Percentiles rank a stretch among this genome's conserved stretches.
phyloP scores from a whole-genome alignment of 176 grass and related monocot species.

The Puccinellia tenuiflora region DNA sequence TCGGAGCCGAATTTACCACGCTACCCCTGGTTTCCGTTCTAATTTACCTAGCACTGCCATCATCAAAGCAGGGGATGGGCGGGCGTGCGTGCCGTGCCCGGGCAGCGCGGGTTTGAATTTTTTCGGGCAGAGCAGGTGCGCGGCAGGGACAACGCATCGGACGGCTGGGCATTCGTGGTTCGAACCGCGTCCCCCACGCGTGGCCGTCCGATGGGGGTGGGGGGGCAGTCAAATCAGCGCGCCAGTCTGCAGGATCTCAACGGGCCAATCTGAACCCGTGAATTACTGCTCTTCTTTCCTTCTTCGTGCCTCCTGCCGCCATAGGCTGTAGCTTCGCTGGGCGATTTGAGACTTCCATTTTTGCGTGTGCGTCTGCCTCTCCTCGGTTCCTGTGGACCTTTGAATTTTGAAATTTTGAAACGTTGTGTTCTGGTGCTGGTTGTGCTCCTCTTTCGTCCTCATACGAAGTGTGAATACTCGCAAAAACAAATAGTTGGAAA shows the following conservation, averaged over 20 bases:
- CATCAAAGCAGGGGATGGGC: background rate
- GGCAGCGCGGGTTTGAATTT: conserved; percentile 50
- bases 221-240: background rate
- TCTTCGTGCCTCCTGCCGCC: background rate
- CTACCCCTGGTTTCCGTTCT: background rate
- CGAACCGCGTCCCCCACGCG: background rate
- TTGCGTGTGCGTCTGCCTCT: background rate
- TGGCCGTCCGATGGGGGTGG: conserved; percentile 31
- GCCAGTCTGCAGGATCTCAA: background rate
- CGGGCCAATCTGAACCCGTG: background rate
- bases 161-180: background rate
- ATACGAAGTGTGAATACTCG: no score
- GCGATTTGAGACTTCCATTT: background rate
- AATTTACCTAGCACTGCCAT: background rate
- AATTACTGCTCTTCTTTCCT: background rate
- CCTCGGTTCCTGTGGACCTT: background rate
- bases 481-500: no score
- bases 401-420: background rate
- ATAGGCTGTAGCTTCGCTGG: background rate
- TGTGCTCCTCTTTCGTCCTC: background rate
- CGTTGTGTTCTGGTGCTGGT: background rate
- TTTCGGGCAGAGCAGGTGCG: background rate
- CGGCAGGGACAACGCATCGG: background rate
- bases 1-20: background rate
- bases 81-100: background rate